These are phyloP conservation scores for Podospora anserina DNA, from an alignment of 495 filamentous ascomycete genomes.

Conservation along the genomic window DNA sequence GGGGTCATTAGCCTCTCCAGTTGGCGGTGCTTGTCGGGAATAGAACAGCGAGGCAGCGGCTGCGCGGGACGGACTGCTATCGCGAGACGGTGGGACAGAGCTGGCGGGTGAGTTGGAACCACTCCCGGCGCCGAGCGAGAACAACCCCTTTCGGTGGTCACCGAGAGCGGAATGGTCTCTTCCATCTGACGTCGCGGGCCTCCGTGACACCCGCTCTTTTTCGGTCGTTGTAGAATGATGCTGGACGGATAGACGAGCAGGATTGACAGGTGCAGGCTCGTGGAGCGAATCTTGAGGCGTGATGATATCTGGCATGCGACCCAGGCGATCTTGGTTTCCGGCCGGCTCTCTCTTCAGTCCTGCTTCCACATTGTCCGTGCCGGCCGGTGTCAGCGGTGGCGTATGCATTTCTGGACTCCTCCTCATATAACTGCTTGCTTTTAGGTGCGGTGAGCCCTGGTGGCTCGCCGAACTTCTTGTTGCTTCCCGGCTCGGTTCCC, in stretches of 20 bases:
- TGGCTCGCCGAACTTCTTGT: slow-evolving; percentile 39
- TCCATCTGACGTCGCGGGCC: slow-evolving; percentile 42
- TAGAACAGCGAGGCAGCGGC: slow-evolving; percentile 56
- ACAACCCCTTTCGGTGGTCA: slow-evolving; percentile 62
- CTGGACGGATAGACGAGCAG: slow-evolving; percentile 21
- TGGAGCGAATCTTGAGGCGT: slow-evolving; percentile 55
- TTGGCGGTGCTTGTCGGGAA: slow-evolving; percentile 69
- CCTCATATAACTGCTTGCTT: slow-evolving; percentile 33
- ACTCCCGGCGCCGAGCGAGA: slow-evolving; percentile 67
- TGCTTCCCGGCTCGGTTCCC: slow-evolving; percentile 34
- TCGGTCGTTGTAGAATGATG: slow-evolving; percentile 20
- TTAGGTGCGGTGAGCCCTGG: slow-evolving; percentile 41
- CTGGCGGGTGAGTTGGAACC: slow-evolving; percentile 56
- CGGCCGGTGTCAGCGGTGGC: slow-evolving; percentile 85
- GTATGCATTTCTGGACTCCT: slow-evolving; percentile 68
- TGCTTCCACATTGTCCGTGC: slow-evolving; percentile 48
- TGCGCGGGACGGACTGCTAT: slow-evolving; percentile 60
- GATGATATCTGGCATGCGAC: slow-evolving; percentile 54
- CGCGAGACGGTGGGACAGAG: slow-evolving; percentile 63
- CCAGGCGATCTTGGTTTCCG: slow-evolving; percentile 32
- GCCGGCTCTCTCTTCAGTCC: slow-evolving; percentile 28
- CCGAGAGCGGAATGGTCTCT: slow-evolving; percentile 33
- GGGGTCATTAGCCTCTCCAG: slow-evolving; percentile 81
- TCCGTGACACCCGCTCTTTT: slow-evolving; percentile 29
- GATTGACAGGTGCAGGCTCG: slow-evolving; percentile 35